A percentile compares a stretch with the other conserved stretches of the same genome.
Evolutionary conservation across 345 rosid species (phyloP).

Genomic region (Nasturtium officinale): DNA sequence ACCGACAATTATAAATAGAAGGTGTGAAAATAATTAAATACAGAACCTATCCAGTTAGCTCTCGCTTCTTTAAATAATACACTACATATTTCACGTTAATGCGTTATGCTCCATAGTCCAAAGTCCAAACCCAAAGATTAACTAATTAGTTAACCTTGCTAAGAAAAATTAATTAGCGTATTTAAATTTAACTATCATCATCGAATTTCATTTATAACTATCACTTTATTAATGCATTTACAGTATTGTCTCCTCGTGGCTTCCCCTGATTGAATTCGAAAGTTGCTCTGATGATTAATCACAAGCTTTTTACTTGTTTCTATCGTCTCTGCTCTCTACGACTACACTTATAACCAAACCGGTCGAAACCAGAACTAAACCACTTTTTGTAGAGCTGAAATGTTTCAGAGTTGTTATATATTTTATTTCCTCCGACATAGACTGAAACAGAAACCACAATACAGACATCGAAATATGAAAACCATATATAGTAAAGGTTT

Average conservation of each 20-base stretch:
- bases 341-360: not conserved
- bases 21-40: slow-evolving; percentile 29
- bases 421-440: slow-evolving; percentile 4
- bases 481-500: not conserved
- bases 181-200: not conserved
- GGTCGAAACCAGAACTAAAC: slow-evolving; percentile 7
- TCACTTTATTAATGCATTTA: slow-evolving; percentile 18
- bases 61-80: slow-evolving; percentile 4
- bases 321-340: slow-evolving; percentile 1
- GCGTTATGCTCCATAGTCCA: slow-evolving; percentile 1
- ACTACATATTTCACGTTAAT: slow-evolving; percentile 26
- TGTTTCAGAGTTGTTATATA: slow-evolving; percentile 5
- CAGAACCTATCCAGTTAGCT: slow-evolving; percentile 11
- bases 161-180: not conserved
- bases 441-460: not conserved
- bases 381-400: slow-evolving; percentile 1
- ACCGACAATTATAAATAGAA: slow-evolving; percentile 25
- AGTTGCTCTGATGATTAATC: not conserved
- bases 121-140: not conserved
- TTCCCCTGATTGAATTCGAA: slow-evolving; percentile 16
- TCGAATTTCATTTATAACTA: not conserved
- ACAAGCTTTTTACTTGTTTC: not conserved
- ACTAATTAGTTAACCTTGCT: slow-evolving; percentile 3
- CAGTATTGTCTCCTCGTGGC: slow-evolving; percentile 35
- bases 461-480: not conserved